Evolutionary conservation across 2,329 filamentous ascomycete species (phyloP).

Genomic region (Botrytis fragariae): DNA sequence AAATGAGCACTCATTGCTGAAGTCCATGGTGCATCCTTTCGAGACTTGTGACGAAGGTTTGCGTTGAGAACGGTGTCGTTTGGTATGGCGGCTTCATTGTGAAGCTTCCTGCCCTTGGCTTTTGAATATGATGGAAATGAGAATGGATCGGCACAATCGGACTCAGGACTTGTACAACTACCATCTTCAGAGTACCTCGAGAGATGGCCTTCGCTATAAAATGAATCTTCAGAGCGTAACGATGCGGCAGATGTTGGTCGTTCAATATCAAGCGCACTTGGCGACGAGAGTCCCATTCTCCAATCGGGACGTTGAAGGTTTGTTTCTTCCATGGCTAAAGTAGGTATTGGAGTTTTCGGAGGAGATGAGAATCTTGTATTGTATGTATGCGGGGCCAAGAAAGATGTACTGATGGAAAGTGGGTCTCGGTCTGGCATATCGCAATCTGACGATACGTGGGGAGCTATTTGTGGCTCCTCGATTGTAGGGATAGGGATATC

Average conservation of each 20-base stretch:
- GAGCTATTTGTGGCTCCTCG: slow-evolving; percentile 50
- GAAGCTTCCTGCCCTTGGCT: slow-evolving; percentile 27
- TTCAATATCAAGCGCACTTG: slow-evolving; percentile 28
- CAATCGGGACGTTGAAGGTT: slow-evolving; percentile 34
- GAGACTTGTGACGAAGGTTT: slow-evolving; percentile 35
- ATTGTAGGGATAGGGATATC: slow-evolving; percentile 65
- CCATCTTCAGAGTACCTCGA: slow-evolving; percentile 57
- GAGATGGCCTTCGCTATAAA: slow-evolving; percentile 55
- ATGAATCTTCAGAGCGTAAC: slow-evolving; percentile 50
- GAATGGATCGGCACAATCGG: slow-evolving; percentile 42
- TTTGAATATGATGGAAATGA: slow-evolving; percentile 32
- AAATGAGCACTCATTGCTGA: slow-evolving; percentile 63
- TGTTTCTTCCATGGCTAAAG: slow-evolving; percentile 23
- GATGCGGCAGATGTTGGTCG: slow-evolving; percentile 35
- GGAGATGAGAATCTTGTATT: slow-evolving; percentile 41
- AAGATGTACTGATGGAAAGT: slow-evolving; percentile 23
- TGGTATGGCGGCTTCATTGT: slow-evolving; percentile 6
- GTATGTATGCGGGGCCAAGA: slow-evolving; percentile 30
- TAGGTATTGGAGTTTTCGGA: slow-evolving; percentile 58
- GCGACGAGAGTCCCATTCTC: slow-evolving; percentile 30
- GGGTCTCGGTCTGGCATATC: slow-evolving; percentile 32
- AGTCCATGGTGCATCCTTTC: slow-evolving; percentile 56
- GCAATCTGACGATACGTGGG: slow-evolving; percentile 27
- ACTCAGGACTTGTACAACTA: slow-evolving; percentile 52
- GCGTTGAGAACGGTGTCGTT: slow-evolving; percentile 27